A percentile compares a stretch with the other conserved stretches of the same genome.
These are phyloP conservation scores for Cornus controversa DNA, from an alignment of 148 eudicot species.

Conservation along the genomic window DNA sequence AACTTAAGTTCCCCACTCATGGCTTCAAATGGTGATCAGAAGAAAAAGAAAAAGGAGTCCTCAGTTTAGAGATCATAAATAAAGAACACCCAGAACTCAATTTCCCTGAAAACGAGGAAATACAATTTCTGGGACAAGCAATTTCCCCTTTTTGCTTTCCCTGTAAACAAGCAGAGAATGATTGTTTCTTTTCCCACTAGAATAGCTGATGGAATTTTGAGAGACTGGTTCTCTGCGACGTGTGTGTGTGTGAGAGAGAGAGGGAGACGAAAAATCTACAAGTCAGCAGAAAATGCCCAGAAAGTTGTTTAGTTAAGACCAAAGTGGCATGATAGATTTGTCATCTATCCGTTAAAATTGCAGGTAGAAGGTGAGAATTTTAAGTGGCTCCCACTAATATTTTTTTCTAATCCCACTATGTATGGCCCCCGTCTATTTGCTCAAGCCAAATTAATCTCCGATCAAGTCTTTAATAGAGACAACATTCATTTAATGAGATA, in stretches of 20 bases:
- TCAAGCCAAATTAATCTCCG: no score
- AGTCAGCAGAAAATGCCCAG: neutral
- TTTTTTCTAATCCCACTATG: no score
- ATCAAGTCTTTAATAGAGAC: no score
- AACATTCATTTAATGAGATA: no score
- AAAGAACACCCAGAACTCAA: neutral
- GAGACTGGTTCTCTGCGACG: neutral
- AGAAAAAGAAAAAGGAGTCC: neutral
- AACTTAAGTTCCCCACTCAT: neutral
- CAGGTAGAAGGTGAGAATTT: no score
- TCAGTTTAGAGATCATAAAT: constrained; percentile 10
- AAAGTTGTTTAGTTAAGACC: neutral
- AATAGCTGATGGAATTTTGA: neutral
- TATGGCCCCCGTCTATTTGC: no score
- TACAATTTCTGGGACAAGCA: neutral
- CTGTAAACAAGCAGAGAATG: neutral
- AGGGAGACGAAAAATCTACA: neutral
- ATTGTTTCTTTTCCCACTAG: neutral
- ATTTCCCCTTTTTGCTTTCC: neutral
- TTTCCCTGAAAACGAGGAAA: neutral
- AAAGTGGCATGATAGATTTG: neutral
- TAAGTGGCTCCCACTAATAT: no score
- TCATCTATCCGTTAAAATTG: no score
- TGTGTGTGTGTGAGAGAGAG: no score
- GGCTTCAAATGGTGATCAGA: neutral